A percentile compares a stretch with the other conserved stretches of the same genome.
Conservation (phyloP, 768 basidiomycete genomes). For the Austroboletus festivus region DNA sequence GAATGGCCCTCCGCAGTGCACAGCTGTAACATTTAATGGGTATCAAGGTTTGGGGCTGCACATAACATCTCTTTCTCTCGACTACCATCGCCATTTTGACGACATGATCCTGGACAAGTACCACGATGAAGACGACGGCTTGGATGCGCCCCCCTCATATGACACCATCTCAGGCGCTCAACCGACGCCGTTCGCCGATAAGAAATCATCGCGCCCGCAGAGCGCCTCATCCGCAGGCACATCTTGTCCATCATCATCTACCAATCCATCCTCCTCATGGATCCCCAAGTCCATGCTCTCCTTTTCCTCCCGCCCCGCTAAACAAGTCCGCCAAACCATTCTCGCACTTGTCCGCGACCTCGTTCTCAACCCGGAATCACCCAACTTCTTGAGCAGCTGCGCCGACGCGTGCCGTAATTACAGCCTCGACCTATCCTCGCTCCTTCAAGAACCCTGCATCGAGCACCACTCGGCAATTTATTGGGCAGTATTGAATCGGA, state of each 20-base stretch:
- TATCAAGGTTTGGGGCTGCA: too few relatives aligned
- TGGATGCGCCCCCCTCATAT: constrained; percentile 28
- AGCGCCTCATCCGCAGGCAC: background rate
- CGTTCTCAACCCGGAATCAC: constrained; percentile 30
- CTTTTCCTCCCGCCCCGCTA: constrained; percentile 28
- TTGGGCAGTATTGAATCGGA: constrained; percentile 67
- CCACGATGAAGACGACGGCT: constrained; percentile 10
- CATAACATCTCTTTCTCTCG: background rate
- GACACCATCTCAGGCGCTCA: constrained; percentile 13
- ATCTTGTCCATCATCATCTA: background rate
- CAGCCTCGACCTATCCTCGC: constrained; percentile 45
- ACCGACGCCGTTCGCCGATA: background rate
- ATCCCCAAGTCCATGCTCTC: constrained; percentile 17
- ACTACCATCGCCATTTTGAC: background rate
- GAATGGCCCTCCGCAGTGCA: constrained; percentile 3
- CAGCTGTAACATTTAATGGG: background rate
- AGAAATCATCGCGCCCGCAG: constrained; percentile 4
- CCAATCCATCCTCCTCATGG: constrained; percentile 11
- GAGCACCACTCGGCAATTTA: constrained; percentile 67
- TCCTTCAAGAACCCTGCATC: constrained; percentile 62
- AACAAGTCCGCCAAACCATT: constrained; percentile 53
- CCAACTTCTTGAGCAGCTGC: constrained; percentile 37
- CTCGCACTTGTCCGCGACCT: constrained; percentile 55
- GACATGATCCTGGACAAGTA: constrained; percentile 24
- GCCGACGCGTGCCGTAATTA: constrained; percentile 54